phyloP scores from a whole-genome alignment of 805 yeast genomes.

The Barnettozyma botsteinii region DNA sequence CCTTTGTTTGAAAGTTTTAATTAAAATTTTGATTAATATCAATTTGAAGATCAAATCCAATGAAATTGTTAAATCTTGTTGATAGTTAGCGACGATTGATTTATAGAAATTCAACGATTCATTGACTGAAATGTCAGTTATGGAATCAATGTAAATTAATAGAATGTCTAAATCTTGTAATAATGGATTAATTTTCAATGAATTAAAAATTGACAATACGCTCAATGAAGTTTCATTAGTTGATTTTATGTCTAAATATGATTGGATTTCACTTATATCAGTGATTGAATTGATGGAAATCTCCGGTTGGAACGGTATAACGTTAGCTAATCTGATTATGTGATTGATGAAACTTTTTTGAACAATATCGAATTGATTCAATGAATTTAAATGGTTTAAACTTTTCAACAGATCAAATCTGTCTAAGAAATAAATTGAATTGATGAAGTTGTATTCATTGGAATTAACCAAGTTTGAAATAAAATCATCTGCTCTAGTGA shows the following conservation, averaged over 20 bases:
- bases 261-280: slow-evolving; percentile 10
- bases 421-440: slow-evolving; percentile 22
- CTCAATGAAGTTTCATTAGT: slow-evolving; percentile 19
- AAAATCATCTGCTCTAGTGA: slow-evolving; percentile 17
- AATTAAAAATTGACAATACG: slow-evolving; percentile 15
- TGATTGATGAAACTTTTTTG: slow-evolving; percentile 16
- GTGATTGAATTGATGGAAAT: slow-evolving; percentile 1
- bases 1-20: slow-evolving; percentile 19
- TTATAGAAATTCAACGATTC: slow-evolving; percentile 4
- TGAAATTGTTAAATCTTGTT: slow-evolving; percentile 5
- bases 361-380: slow-evolving; percentile 5
- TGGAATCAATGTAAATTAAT: slow-evolving; percentile 18
- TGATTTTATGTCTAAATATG: slow-evolving; percentile 11
- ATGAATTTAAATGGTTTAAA: slow-evolving; percentile 12
- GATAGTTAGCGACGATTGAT: slow-evolving; percentile 8
- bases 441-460: slow-evolving; percentile 16
- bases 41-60: slow-evolving; percentile 13
- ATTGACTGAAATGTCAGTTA: slow-evolving; percentile 15
- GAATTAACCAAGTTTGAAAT: slow-evolving; percentile 2
- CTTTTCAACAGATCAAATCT: slow-evolving; percentile 20
- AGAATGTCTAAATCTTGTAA: slow-evolving; percentile 16
- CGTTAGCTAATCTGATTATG: slow-evolving; percentile 19
- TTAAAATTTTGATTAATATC: slow-evolving; percentile 13
- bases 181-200: slow-evolving; percentile 13
- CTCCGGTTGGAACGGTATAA: slow-evolving; percentile 20